Conservation (phyloP, 306 rosid genomes). For the Pachyrhizus erosus region DNA sequence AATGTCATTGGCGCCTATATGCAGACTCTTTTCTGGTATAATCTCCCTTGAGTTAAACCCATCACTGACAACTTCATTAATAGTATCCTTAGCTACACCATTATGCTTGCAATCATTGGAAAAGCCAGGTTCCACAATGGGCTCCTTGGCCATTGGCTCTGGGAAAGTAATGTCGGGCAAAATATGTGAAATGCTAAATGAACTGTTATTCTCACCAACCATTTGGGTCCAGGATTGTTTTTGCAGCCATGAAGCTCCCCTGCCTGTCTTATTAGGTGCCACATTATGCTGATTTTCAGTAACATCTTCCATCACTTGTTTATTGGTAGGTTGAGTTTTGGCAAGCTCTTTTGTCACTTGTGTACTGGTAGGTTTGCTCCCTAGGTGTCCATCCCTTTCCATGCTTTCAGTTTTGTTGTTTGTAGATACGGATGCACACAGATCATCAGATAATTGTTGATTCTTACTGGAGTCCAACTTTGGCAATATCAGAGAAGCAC, state of each 20-base stretch:
- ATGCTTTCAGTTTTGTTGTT: slow-evolving; percentile 29
- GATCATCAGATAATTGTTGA: slow-evolving; percentile 37
- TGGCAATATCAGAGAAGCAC: slow-evolving; percentile 55
- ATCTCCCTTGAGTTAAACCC: slow-evolving; percentile 34
- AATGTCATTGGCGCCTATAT: slow-evolving; percentile 34
- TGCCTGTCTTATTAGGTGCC: slow-evolving; percentile 51
- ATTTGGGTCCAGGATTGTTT: slow-evolving; percentile 87
- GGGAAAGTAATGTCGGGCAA: slow-evolving; percentile 54
- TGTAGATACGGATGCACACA: slow-evolving; percentile 28
- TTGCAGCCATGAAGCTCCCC: slow-evolving; percentile 79
- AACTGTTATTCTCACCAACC: slow-evolving; percentile 46
- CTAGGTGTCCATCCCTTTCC: slow-evolving; percentile 25
- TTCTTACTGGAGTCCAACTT: slow-evolving; percentile 39
- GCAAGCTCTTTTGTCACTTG: not conserved
- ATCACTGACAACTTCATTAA: slow-evolving; percentile 26
- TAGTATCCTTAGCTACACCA: slow-evolving; percentile 37
- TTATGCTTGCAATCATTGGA: slow-evolving; percentile 42
- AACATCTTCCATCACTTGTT: slow-evolving; percentile 16
- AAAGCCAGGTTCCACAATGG: slow-evolving; percentile 27
- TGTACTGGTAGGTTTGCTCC: slow-evolving; percentile 6
- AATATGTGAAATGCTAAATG: slow-evolving; percentile 75
- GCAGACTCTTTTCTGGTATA: slow-evolving; percentile 41
- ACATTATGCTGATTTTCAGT: slow-evolving; percentile 46
- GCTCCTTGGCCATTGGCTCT: slow-evolving; percentile 42
- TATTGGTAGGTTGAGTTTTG: slow-evolving; percentile 48